phyloP scores from a whole-genome alignment of 2,329 filamentous ascomycete genomes.

The Bretziella fagacearum region DNA sequence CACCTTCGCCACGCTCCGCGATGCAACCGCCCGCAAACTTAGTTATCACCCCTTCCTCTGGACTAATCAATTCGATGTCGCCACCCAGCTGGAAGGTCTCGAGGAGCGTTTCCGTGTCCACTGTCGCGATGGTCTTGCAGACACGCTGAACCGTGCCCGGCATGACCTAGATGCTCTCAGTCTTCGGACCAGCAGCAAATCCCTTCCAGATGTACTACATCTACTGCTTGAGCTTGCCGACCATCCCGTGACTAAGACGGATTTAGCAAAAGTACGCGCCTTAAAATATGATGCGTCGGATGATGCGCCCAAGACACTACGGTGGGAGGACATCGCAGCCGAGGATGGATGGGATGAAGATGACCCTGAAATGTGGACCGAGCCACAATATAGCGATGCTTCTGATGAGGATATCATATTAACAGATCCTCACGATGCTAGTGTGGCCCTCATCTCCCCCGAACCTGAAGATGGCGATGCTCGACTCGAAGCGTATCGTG shows the following conservation, averaged over 20 bases:
- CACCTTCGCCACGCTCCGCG: slow-evolving; percentile 22
- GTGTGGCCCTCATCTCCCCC: slow-evolving; percentile 23
- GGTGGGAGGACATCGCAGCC: slow-evolving; percentile 62
- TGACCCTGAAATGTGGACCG: slow-evolving; percentile 52
- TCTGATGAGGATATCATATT: slow-evolving; percentile 36
- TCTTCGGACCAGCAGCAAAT: slow-evolving; percentile 33
- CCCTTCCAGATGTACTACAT: slow-evolving; percentile 63
- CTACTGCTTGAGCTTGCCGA: slow-evolving; percentile 70
- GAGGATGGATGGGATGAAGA: slow-evolving; percentile 53
- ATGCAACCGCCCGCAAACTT: slow-evolving; percentile 22
- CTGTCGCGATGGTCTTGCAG: slow-evolving; percentile 62
- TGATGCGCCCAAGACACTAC: slow-evolving; percentile 34
- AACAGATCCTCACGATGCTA: slow-evolving; percentile 23
- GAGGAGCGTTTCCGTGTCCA: slow-evolving; percentile 76
- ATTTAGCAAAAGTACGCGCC: slow-evolving; percentile 43
- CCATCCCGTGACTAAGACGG: slow-evolving; percentile 54
- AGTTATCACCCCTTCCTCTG: slow-evolving; percentile 41
- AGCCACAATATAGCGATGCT: slow-evolving; percentile 49
- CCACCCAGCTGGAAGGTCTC: slow-evolving; percentile 48
- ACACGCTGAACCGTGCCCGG: slow-evolving; percentile 45
- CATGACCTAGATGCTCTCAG: slow-evolving; percentile 34
- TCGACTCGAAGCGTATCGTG: slow-evolving; percentile 14
- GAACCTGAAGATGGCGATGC: slow-evolving; percentile 9
- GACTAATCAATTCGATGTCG: slow-evolving; percentile 61
- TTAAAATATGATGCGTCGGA: slow-evolving; percentile 21